phyloP scores from a whole-genome alignment of 208 protist species.

The Wallacemonas sp. region DNA sequence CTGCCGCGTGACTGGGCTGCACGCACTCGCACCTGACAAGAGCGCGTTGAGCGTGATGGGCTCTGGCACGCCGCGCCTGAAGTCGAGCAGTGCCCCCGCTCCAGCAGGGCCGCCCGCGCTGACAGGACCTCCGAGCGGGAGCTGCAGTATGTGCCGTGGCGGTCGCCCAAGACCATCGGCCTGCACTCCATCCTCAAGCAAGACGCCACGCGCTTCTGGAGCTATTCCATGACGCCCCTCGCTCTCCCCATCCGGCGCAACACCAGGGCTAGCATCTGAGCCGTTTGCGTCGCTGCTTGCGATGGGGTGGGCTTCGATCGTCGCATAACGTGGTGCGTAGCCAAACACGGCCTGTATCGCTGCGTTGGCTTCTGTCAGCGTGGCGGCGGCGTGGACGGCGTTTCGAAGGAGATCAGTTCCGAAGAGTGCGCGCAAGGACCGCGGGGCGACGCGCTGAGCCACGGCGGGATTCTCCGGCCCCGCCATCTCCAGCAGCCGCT shows the following conservation, averaged over 20 bases:
- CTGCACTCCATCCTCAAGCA: neutral
- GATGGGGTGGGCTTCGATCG: neutral
- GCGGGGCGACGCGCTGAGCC: conserved; percentile 44
- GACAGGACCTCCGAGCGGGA: neutral
- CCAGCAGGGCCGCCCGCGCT: neutral
- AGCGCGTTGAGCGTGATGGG: conserved; percentile 6
- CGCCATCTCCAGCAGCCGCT: conserved; percentile 52
- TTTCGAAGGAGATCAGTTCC: conserved; percentile 59
- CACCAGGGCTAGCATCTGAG: neutral
- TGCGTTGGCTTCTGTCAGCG: conserved; percentile 40
- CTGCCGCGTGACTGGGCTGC: no score
- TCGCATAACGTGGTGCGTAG: conserved; percentile 30
- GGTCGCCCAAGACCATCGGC: neutral
- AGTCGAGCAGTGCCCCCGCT: neutral
- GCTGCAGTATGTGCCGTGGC: neutral
- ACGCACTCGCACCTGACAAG: neutral
- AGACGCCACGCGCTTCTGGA: neutral
- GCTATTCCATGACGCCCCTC: neutral
- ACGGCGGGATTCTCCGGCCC: conserved; percentile 68
- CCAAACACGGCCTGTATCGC: conserved; percentile 64
- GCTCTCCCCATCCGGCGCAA: neutral
- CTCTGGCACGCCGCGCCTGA: conserved; percentile 4
- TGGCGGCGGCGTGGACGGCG: conserved; percentile 62
- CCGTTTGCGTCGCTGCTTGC: neutral
- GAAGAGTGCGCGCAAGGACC: conserved; percentile 54